Percentiles rank a stretch among this genome's conserved stretches.
phyloP scores from a whole-genome alignment of 305 asterid species.

The Fraxinus angustifolia region DNA sequence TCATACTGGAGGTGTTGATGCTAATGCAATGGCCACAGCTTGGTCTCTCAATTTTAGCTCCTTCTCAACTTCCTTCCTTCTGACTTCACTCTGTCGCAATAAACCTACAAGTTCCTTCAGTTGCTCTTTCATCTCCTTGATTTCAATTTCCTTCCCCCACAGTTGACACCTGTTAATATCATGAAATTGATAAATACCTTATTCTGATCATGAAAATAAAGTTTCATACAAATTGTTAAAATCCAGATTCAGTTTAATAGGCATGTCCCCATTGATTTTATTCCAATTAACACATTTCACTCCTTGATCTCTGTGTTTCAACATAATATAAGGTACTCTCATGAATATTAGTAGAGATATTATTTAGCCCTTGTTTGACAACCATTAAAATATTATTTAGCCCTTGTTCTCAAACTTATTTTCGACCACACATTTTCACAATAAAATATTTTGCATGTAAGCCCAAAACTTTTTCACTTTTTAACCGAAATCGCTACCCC shows the following conservation, averaged over 20 bases:
- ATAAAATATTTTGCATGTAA: not conserved
- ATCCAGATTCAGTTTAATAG: not conserved
- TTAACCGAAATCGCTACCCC: not conserved
- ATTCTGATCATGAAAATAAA: not conserved
- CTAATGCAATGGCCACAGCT: slow-evolving; percentile 47
- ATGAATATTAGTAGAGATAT: not conserved
- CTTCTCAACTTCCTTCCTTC: slow-evolving; percentile 79
- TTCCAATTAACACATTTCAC: not conserved
- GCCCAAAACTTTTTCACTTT: not conserved
- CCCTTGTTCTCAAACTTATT: not conserved
- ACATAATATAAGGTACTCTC: not conserved
- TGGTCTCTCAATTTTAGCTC: slow-evolving; percentile 78
- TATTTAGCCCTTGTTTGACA: not conserved
- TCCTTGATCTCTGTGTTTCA: not conserved
- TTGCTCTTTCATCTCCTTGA: slow-evolving; percentile 94
- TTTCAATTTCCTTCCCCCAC: slow-evolving; percentile 83
- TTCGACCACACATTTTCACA: not conserved
- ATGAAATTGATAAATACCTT: slow-evolving; percentile 13
- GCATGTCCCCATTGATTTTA: not conserved
- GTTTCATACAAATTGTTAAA: not conserved
- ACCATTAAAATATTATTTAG: not conserved
- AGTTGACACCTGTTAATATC: slow-evolving; percentile 63
- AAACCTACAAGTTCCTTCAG: slow-evolving; percentile 84
- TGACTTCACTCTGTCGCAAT: slow-evolving; percentile 78
- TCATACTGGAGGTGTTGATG: slow-evolving; percentile 78